Conservation (phyloP, 2,329 filamentous ascomycete species). For the Aspergillus awamori region DNA sequence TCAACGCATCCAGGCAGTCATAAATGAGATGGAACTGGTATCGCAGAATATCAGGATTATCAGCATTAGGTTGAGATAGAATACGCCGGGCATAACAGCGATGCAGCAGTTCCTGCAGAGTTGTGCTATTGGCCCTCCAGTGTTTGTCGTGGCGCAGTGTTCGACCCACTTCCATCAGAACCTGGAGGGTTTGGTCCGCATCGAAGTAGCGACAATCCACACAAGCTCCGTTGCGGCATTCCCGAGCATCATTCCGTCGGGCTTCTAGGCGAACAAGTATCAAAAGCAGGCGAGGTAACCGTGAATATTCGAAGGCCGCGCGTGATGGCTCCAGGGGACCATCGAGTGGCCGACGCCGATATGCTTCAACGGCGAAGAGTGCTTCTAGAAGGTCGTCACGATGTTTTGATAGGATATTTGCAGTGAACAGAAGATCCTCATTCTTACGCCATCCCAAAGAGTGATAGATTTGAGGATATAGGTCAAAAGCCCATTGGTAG, state of each 20-base stretch:
- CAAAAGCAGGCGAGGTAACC: neutral
- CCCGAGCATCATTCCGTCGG: neutral
- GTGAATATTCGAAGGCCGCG: neutral
- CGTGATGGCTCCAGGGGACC: neutral
- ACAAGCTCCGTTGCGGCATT: neutral
- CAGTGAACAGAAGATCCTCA: neutral
- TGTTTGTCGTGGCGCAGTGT: neutral
- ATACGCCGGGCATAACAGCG: neutral
- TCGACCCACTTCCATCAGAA: neutral
- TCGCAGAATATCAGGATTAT: neutral
- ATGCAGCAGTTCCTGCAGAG: neutral
- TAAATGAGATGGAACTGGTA: constrained; percentile 4
- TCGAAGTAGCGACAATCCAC: neutral
- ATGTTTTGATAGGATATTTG: neutral
- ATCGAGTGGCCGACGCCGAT: neutral
- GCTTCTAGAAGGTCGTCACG: neutral
- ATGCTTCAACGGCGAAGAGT: neutral
- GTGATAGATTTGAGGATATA: neutral
- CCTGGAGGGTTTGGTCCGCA: neutral
- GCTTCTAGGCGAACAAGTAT: neutral
- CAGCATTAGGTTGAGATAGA: neutral
- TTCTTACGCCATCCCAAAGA: neutral
- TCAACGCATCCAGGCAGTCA: neutral
- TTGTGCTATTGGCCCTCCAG: neutral
- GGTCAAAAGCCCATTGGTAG: neutral